A percentile compares a stretch with the other conserved stretches of the same genome.
These are phyloP conservation scores for Mycena kentingensis DNA, from an alignment of 768 basidiomycete genomes.

Conservation along the genomic window DNA sequence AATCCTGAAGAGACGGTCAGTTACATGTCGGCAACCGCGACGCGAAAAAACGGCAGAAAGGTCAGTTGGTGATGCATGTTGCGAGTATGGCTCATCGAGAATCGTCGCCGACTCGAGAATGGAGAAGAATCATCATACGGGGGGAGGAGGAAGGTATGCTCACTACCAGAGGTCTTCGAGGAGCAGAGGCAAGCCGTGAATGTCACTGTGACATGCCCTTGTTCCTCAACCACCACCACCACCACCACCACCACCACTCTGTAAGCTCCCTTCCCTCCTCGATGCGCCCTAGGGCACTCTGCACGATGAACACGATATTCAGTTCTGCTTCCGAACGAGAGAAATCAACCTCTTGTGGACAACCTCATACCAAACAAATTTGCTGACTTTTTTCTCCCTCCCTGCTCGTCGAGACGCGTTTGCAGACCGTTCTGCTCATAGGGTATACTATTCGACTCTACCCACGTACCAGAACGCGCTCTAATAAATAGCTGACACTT, in stretches of 20 bases:
- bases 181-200: no score
- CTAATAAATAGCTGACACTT: no score
- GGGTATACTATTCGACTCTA: no score
- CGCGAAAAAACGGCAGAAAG: slow-evolving; percentile 24
- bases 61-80: slow-evolving; percentile 79
- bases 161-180: slow-evolving; percentile 28
- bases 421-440: no score
- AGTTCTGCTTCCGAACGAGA: slow-evolving; percentile 23
- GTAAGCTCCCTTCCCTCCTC: no score
- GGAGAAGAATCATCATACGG: slow-evolving; percentile 67
- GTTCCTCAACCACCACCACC: no score
- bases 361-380: slow-evolving; percentile 10
- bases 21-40: slow-evolving; percentile 1
- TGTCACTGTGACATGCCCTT: no score
- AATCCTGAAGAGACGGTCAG: slow-evolving; percentile 9
- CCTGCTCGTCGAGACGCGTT: no score
- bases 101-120: slow-evolving; percentile 73
- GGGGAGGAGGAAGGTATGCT: slow-evolving; percentile 24
- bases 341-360: slow-evolving; percentile 22
- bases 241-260: no score
- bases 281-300: no score
- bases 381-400: slow-evolving; percentile 13
- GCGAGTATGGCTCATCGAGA: slow-evolving; percentile 69
- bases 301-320: no score
- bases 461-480: no score